Base-by-base conservation (phyloP, 1,284 basidiomycete genomes). In the Schizopora paradoxa region DNA sequence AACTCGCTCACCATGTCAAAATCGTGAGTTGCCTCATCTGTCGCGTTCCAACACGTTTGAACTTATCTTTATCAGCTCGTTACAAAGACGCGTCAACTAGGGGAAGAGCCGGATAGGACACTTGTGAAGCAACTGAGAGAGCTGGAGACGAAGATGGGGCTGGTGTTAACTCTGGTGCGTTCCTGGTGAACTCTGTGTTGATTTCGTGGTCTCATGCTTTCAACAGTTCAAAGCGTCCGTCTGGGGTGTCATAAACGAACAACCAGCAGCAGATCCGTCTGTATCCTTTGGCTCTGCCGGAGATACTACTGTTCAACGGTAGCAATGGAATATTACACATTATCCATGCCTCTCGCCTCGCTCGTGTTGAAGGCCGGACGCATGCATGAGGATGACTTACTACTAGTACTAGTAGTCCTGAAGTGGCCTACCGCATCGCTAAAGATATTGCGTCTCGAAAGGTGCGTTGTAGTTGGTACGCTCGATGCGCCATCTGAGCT, bases 61-160 rank as follows among this genome's bases (percentile, higher is more conserved):
- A 28, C 7, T 6, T 23, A 69, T 33, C 62, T 77, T 6, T 66
- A 71, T 0, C 59, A 70, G 25, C 58, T 76, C 4, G 77, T 79
- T 10, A 65, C 70, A 47, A 74, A 75, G 59, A 77, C 80, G 34
- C 78, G 74, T 46, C 65, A 66, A 38, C 66, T 88, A 49, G 72
- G 72, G 44, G 82, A 82, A 52, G 77, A 73, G 50, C 90, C 82
- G 29, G 93, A 90, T 63, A 77, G 79, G 55, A 68, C 65, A 42
- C 73, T 97, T 56, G 68, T 98, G n/a, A 73, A 74, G 33, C 82
- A 86, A 46, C 64, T 99, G 32, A 75, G 94, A 32, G 74, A 82
- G 1, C 69, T 98, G 35, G 95, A 98, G 63, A 81, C 87, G 61
- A 96, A 96, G 66, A 94, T 98, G 87, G 91, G 91, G 5, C 73